phyloP scores from a whole-genome alignment of 805 yeast species.

The Myxozyma neotropica region DNA sequence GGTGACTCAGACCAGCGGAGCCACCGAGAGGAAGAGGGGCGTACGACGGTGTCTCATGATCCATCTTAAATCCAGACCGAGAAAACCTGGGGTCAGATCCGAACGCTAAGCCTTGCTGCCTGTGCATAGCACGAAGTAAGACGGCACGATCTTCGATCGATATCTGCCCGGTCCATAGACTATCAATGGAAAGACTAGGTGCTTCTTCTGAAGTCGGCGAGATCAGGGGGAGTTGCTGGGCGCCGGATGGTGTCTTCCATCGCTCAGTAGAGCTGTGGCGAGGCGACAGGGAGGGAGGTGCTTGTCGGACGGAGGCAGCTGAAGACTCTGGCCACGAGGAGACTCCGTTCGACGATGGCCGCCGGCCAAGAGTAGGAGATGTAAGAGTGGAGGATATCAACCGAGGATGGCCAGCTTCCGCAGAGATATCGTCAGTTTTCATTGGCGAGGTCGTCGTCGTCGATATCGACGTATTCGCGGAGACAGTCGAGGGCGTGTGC shows the following conservation, averaged over 20 bases:
- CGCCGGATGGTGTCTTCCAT: too few species aligned
- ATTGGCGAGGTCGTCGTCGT: constrained; percentile 7
- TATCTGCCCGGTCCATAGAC: not conserved
- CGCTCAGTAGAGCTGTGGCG: too few species aligned
- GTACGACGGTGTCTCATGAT: not conserved
- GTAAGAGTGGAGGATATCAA: not conserved
- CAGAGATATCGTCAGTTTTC: not conserved
- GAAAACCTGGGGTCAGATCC: constrained; percentile 32
- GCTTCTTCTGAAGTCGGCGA: not conserved
- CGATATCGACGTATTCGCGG: constrained; percentile 12
- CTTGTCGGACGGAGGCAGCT: too few species aligned
- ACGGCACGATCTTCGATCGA: constrained; percentile 27
- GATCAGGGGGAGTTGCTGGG: not conserved
- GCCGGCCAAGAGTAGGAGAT: not conserved
- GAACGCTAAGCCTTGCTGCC: constrained; percentile 29
- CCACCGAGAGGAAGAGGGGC: not conserved
- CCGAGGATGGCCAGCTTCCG: not conserved
- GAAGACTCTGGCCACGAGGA: not conserved
- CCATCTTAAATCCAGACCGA: constrained; percentile 16
- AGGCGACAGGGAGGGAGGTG: not conserved
- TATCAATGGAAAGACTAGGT: not conserved
- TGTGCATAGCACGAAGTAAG: constrained; percentile 25
- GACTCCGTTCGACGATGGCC: not conserved
- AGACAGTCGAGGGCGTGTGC: not conserved
- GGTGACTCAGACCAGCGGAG: not conserved